Conservation (phyloP, 2,329 filamentous ascomycete species). For the Coniochaeta sp. region DNA sequence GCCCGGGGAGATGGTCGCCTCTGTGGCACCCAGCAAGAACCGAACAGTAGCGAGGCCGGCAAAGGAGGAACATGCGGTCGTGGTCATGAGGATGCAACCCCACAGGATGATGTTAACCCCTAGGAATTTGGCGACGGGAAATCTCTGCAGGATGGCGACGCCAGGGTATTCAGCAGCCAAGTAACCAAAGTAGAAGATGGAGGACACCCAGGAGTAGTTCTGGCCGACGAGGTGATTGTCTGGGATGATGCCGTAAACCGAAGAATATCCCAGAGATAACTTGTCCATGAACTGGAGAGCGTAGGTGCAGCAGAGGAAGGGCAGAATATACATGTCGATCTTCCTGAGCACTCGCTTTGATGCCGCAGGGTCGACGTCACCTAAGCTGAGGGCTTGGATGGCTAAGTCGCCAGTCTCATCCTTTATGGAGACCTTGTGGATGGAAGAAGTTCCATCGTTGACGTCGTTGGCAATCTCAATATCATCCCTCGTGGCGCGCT, state of each 20-base stretch:
- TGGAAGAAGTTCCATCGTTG: neutral
- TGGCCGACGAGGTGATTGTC: constrained; percentile 36
- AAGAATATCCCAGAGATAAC: constrained; percentile 50
- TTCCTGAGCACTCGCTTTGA: constrained; percentile 59
- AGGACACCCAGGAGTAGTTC: constrained; percentile 64
- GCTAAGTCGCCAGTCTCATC: constrained; percentile 2
- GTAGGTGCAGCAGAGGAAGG: constrained; percentile 18
- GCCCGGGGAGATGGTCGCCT: constrained; percentile 60
- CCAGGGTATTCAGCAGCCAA: constrained; percentile 36
- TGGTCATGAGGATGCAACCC: constrained; percentile 52
- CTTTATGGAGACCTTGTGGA: constrained; percentile 1
- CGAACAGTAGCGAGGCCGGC: constrained; percentile 50
- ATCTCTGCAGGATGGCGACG: constrained; percentile 42
- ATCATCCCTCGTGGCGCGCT: neutral
- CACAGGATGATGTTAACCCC: constrained; percentile 56
- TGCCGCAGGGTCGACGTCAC: constrained; percentile 33
- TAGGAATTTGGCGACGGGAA: constrained; percentile 62
- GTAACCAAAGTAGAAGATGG: constrained; percentile 60
- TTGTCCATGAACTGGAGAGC: constrained; percentile 57
- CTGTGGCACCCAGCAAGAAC: constrained; percentile 62
- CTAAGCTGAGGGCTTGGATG: neutral
- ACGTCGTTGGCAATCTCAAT: neutral
- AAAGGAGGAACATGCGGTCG: constrained; percentile 55
- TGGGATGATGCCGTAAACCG: constrained; percentile 25
- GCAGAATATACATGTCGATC: constrained; percentile 41